phyloP scores from a whole-genome alignment of 805 yeast species.

The Candida maltosa region DNA sequence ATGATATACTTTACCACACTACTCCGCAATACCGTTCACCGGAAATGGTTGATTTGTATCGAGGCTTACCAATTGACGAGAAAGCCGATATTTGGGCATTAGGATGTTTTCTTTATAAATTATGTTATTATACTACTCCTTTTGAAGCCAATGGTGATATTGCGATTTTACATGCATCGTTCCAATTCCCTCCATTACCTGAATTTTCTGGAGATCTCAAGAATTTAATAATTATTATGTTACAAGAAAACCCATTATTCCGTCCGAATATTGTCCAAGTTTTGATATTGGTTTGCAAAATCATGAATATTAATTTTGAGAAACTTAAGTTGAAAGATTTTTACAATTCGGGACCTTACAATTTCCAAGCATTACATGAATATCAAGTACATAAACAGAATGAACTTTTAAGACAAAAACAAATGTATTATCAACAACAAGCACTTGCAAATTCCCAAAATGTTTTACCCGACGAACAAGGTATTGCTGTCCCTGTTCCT shows the following conservation, averaged over 20 bases:
- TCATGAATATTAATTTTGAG: slow-evolving; percentile 34
- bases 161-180: slow-evolving; percentile 82
- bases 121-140: slow-evolving; percentile 92
- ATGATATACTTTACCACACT: slow-evolving; percentile 85
- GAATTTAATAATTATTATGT: slow-evolving; percentile 71
- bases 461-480: slow-evolving; percentile 3
- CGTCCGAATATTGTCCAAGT: slow-evolving; percentile 90
- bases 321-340: slow-evolving; percentile 36
- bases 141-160: slow-evolving; percentile 86
- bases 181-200: slow-evolving; percentile 71
- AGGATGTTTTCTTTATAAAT: slow-evolving; percentile 85
- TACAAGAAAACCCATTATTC: slow-evolving; percentile 75
- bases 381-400: slow-evolving; percentile 42
- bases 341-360: slow-evolving; percentile 51
- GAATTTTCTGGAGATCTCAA: slow-evolving; percentile 67
- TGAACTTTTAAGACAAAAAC: slow-evolving; percentile 33
- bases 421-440: slow-evolving; percentile 40
- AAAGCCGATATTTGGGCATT: slow-evolving; percentile 96
- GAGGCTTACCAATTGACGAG: slow-evolving; percentile 83
- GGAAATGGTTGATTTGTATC: slow-evolving; percentile 88
- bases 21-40: slow-evolving; percentile 96
- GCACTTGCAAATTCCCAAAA: slow-evolving; percentile 9
- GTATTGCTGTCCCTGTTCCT: slow-evolving; percentile 1
- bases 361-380: slow-evolving; percentile 52
- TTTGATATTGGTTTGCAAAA: slow-evolving; percentile 57